Evolutionary conservation across 495 filamentous ascomycete genomes (phyloP).

Genomic region (Bacidia gigantensis): DNA sequence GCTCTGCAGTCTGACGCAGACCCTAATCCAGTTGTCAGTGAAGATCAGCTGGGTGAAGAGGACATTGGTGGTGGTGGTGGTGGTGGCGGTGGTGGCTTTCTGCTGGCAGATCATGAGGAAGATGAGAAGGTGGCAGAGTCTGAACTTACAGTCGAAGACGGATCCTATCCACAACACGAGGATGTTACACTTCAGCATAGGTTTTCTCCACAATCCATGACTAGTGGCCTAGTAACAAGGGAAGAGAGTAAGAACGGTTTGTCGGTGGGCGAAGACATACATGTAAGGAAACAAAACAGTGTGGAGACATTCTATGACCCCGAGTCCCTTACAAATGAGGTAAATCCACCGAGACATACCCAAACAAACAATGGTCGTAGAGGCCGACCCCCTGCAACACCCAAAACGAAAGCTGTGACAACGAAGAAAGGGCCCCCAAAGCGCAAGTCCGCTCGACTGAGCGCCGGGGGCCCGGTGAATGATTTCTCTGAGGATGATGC

Average conservation of each 20-base stretch:
- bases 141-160: background rate
- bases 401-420: no score
- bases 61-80: conserved; percentile 29
- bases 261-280: no score
- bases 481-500: conserved; percentile 19
- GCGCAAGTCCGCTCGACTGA: conserved; percentile 22
- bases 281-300: no score
- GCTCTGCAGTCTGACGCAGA: no score
- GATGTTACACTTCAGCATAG: background rate
- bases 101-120: conserved; percentile 10
- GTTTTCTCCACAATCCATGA: background rate
- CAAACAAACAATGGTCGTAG: no score
- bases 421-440: conserved; percentile 13
- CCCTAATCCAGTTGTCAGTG: conserved; percentile 21
- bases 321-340: no score
- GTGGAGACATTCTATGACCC: no score
- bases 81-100: conserved; percentile 15
- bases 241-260: no score
- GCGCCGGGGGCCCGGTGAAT: conserved; percentile 17
- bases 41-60: background rate
- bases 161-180: background rate
- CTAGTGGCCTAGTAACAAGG: no score
- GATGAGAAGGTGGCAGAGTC: background rate
- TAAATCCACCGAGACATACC: no score
- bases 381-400: no score